These are phyloP conservation scores for Sporothrix schenckii DNA, from an alignment of 2,329 filamentous ascomycete species.

Conservation along the genomic window DNA sequence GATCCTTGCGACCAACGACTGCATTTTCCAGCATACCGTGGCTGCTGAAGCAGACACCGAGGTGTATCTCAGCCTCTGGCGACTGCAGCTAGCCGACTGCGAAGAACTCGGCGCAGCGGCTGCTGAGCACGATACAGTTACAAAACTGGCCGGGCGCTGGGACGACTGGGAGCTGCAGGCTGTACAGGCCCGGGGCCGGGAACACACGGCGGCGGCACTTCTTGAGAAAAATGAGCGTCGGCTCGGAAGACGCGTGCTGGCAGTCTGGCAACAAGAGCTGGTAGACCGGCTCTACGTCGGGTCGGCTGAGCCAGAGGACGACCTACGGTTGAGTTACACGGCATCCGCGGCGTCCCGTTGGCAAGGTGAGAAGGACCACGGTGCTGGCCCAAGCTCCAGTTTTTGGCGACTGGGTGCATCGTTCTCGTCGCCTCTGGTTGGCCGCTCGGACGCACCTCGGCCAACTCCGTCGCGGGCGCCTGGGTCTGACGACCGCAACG, in stretches of 20 bases:
- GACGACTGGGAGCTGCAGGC: constrained; percentile 38
- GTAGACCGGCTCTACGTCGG: not conserved
- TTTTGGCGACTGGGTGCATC: constrained; percentile 21
- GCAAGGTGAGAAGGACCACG: not conserved
- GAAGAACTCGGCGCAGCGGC: constrained; percentile 32
- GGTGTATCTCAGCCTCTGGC: constrained; percentile 35
- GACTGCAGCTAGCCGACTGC: constrained; percentile 20
- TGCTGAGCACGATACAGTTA: constrained; percentile 32
- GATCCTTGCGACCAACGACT: constrained; percentile 38
- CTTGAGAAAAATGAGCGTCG: constrained; percentile 36
- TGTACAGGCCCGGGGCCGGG: constrained; percentile 35
- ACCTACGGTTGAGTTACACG: constrained; percentile 22
- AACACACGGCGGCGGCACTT: constrained; percentile 36
- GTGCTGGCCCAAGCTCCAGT: not conserved
- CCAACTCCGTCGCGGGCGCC: not conserved
- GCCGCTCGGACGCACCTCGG: not conserved
- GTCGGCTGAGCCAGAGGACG: constrained; percentile 2
- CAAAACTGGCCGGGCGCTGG: constrained; percentile 28
- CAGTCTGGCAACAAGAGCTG: constrained; percentile 34
- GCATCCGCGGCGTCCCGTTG: not conserved
- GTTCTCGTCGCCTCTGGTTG: constrained; percentile 22
- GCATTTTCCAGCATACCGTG: constrained; percentile 32
- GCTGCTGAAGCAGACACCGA: constrained; percentile 36
- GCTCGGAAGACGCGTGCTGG: constrained; percentile 33
- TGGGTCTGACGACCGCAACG: not conserved